These are phyloP conservation scores for Nemania sp. DNA, from an alignment of 2,329 filamentous ascomycete species.

Conservation along the genomic window DNA sequence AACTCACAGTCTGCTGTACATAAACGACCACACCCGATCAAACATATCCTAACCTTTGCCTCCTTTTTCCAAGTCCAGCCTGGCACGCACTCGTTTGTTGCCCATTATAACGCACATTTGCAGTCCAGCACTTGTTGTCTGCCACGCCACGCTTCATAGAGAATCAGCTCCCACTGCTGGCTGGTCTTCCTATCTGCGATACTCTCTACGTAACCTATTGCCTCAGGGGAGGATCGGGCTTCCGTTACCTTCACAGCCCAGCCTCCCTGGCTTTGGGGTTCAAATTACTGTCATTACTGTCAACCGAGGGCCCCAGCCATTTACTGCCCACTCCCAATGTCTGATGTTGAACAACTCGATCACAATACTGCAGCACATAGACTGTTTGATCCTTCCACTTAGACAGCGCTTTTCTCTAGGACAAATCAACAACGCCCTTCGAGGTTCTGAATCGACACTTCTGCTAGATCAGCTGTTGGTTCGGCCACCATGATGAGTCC, in stretches of 20 bases:
- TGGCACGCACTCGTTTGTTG: not conserved
- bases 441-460: not conserved
- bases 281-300: slow-evolving; percentile 33
- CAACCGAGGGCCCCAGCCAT: slow-evolving; percentile 23
- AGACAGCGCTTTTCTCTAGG: slow-evolving; percentile 18
- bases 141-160: slow-evolving; percentile 13
- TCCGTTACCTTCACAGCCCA: slow-evolving; percentile 17
- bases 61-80: slow-evolving; percentile 17
- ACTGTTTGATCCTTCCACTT: slow-evolving; percentile 31
- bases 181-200: slow-evolving; percentile 8
- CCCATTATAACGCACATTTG: slow-evolving; percentile 24
- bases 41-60: slow-evolving; percentile 3
- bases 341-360: slow-evolving; percentile 39
- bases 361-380: slow-evolving; percentile 30
- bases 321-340: slow-evolving; percentile 37
- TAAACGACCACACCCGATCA: slow-evolving; percentile 11
- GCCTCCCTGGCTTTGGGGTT: slow-evolving; percentile 30
- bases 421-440: slow-evolving; percentile 1
- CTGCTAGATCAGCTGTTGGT: slow-evolving; percentile 28
- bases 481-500: slow-evolving; percentile 41
- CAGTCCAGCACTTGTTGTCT: slow-evolving; percentile 20
- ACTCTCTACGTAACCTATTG: slow-evolving; percentile 12
- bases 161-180: slow-evolving; percentile 10
- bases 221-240: not conserved
- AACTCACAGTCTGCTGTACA: slow-evolving; percentile 9